Conservation (phyloP, 371 early-diverging fungal species). For the Mucor ambiguus region DNA sequence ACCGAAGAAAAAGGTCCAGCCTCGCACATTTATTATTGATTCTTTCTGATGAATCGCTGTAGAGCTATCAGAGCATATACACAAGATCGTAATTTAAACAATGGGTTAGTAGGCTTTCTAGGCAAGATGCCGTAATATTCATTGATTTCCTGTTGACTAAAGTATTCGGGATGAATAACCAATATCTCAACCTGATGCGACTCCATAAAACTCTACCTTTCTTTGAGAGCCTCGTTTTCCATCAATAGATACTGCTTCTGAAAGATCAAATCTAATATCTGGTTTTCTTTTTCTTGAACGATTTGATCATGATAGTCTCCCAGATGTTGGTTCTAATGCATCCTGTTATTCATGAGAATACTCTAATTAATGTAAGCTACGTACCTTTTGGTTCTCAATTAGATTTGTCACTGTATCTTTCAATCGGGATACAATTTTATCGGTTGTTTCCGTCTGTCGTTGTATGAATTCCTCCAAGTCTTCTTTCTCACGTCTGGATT, state of each 20-base stretch:
- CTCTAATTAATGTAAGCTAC: neutral
- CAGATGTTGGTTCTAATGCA: neutral
- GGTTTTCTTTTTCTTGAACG: neutral
- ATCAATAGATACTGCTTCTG: conserved; percentile 22
- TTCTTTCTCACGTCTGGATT: conserved; percentile 23
- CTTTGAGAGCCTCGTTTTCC: conserved; percentile 18
- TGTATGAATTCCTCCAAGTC: conserved; percentile 22
- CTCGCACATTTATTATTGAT: neutral
- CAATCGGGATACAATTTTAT: conserved; percentile 17
- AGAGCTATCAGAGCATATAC: conserved; percentile 27
- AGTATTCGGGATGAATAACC: neutral
- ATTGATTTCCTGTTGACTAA: conserved; percentile 9
- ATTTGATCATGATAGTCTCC: neutral
- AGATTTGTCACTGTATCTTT: conserved; percentile 3
- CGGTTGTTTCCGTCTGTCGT: conserved; percentile 23
- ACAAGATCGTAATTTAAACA: conserved; percentile 21
- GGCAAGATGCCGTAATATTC: conserved; percentile 5
- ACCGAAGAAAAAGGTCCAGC: neutral
- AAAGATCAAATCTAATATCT: conserved; percentile 14
- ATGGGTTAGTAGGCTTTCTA: neutral
- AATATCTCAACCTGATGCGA: neutral
- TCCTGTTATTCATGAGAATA: neutral
- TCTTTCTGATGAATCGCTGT: neutral
- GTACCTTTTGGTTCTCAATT: conserved; percentile 12
- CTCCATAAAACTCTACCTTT: conserved; percentile 11